These are phyloP conservation scores for Diaporthe citrichinensis DNA, from an alignment of 2,329 filamentous ascomycete species.

Conservation along the genomic window DNA sequence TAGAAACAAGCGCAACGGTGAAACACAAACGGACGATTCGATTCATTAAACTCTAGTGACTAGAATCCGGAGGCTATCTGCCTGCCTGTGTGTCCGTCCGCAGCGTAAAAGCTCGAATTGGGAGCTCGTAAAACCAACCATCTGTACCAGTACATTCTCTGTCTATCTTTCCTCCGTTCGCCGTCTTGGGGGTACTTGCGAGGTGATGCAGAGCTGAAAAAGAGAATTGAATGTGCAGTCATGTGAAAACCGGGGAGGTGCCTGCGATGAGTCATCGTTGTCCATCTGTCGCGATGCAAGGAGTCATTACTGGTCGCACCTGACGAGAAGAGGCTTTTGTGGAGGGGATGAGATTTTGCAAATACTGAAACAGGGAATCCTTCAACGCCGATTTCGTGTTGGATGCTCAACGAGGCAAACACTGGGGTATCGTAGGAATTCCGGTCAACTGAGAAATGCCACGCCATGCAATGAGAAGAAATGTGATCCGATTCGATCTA, in stretches of 20 bases:
- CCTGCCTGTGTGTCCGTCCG: neutral
- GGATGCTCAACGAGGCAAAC: constrained; percentile 10
- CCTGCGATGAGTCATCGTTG: neutral
- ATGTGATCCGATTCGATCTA: constrained; percentile 29
- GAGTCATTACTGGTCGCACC: neutral
- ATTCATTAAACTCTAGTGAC: neutral
- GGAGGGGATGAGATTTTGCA: neutral
- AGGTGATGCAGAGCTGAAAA: constrained; percentile 21
- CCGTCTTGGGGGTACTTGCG: constrained; percentile 9
- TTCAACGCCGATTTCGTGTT: constrained; percentile 30
- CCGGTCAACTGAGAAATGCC: constrained; percentile 31
- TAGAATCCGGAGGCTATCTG: neutral
- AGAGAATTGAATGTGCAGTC: neutral
- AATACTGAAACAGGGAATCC: neutral
- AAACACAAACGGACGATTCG: neutral
- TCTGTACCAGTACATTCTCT: constrained; percentile 19
- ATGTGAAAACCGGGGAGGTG: neutral
- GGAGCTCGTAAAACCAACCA: neutral
- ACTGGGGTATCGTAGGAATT: constrained; percentile 34
- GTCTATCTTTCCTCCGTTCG: neutral
- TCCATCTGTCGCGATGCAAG: neutral
- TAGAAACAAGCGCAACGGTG: too few species aligned
- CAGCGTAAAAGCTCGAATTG: neutral
- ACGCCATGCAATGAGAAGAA: constrained; percentile 39
- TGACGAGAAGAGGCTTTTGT: neutral